Conservation (phyloP, 2,329 filamentous ascomycete genomes). For the Aureobasidium sp. region DNA sequence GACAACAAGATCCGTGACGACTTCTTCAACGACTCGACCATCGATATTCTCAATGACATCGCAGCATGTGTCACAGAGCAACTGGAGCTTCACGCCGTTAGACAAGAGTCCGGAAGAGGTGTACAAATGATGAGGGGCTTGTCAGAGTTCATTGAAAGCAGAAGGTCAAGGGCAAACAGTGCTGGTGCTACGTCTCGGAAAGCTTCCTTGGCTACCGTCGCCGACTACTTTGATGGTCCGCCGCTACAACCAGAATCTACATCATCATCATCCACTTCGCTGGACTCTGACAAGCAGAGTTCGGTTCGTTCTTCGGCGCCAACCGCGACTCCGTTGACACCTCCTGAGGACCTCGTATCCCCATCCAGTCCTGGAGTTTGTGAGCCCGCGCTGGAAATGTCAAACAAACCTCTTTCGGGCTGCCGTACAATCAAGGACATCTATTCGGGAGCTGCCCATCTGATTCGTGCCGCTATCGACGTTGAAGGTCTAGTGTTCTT, state of each 20-base stretch:
- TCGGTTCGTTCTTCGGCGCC: neutral
- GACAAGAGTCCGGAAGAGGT: constrained; percentile 12
- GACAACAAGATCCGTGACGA: constrained; percentile 20
- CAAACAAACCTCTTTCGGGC: neutral
- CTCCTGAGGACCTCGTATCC: neutral
- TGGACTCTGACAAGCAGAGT: neutral
- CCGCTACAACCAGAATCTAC: neutral
- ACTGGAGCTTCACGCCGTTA: constrained; percentile 14
- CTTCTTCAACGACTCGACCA: constrained; percentile 14
- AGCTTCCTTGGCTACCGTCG: neutral
- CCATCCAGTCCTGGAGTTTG: neutral
- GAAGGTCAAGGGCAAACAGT: neutral
- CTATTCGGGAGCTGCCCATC: constrained; percentile 36
- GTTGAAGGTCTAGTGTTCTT: constrained; percentile 35
- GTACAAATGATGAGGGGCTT: constrained; percentile 16
- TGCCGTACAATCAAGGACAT: constrained; percentile 23
- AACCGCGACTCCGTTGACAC: neutral
- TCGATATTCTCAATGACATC: constrained; percentile 14
- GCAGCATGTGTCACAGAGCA: constrained; percentile 15
- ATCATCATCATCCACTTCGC: neutral
- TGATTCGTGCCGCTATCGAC: constrained; percentile 35
- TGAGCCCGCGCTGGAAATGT: neutral
- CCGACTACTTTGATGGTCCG: neutral
- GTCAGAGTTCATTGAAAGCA: constrained; percentile 15
- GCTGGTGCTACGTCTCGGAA: neutral